A percentile compares a stretch with the other conserved stretches of the same genome.
phyloP scores from a whole-genome alignment of 768 basidiomycete genomes.

The Boletus speciosus region DNA sequence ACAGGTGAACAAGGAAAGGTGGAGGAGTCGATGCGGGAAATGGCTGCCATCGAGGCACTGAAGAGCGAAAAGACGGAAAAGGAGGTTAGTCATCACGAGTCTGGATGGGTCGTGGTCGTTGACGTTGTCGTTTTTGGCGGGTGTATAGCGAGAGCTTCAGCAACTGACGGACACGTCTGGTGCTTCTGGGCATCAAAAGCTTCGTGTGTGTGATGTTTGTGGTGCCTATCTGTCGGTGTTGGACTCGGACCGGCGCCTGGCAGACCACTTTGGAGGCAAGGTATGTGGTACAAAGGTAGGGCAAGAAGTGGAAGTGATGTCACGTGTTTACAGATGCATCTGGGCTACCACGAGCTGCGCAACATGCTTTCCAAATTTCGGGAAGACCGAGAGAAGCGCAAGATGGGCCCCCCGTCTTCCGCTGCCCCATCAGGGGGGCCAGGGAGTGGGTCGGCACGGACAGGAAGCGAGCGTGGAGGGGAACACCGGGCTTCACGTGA shows the following conservation, averaged over 20 bases:
- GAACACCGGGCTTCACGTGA: constrained; percentile 62
- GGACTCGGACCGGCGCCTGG: constrained; percentile 96
- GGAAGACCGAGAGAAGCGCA: constrained; percentile 82
- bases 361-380: constrained; percentile 89
- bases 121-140: constrained; percentile 6
- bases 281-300: constrained; percentile 44
- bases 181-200: constrained; percentile 98
- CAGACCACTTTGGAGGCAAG: constrained; percentile 99
- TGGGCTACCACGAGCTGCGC: constrained; percentile 97
- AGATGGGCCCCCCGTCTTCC: constrained; percentile 52
- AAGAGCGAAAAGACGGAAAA: constrained; percentile 96
- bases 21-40: constrained; percentile 97
- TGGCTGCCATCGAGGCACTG: constrained; percentile 95
- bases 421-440: constrained; percentile 36
- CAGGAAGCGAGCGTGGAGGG: constrained; percentile 41
- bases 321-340: constrained; percentile 76
- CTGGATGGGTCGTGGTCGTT: constrained; percentile 2
- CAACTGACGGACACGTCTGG: constrained; percentile 97
- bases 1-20: constrained; percentile 98
- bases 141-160: constrained; percentile 79
- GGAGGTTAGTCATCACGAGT: constrained; percentile 52
- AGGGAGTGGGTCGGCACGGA: constrained; percentile 38
- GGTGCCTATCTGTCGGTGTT: constrained; percentile 98
- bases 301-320: constrained; percentile 26
- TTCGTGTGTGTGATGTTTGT: constrained; percentile 99